phyloP scores from a whole-genome alignment of 179 eudicot genomes.

The Beta corolliflora region DNA sequence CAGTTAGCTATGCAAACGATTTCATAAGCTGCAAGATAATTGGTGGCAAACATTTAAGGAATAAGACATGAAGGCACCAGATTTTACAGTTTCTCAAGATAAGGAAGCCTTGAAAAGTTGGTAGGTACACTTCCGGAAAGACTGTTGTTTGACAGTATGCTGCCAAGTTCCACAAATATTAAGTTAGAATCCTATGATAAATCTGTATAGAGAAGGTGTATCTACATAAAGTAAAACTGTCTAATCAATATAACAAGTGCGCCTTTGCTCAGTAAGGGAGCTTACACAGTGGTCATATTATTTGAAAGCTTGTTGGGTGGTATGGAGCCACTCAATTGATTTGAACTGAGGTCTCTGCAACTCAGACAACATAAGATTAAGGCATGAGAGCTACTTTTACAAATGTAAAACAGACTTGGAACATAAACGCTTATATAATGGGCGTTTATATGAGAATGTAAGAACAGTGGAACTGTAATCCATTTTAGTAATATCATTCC shows the following conservation, averaged over 20 bases:
- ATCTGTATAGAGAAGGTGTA: neutral
- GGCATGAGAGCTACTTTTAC: neutral
- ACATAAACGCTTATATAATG: slow-evolving; percentile 20
- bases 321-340: slow-evolving; percentile 36
- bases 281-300: slow-evolving; percentile 35
- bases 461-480: too few relatives aligned
- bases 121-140: slow-evolving; percentile 31
- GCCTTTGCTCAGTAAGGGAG: neutral
- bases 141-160: slow-evolving; percentile 36
- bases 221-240: neutral
- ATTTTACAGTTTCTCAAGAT: slow-evolving; percentile 30
- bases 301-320: slow-evolving; percentile 34
- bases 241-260: neutral
- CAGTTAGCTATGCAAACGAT: neutral
- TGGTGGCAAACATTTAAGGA: neutral
- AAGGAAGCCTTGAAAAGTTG: slow-evolving; percentile 31
- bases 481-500: too few relatives aligned
- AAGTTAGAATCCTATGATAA: neutral
- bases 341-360: slow-evolving; percentile 39
- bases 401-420: neutral
- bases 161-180: slow-evolving; percentile 6
- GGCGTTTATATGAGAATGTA: too few relatives aligned
- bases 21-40: neutral
- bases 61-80: neutral
- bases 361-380: slow-evolving; percentile 8